Base-by-base conservation (phyloP, 345 rosid species). In the Carallia brachiata region DNA sequence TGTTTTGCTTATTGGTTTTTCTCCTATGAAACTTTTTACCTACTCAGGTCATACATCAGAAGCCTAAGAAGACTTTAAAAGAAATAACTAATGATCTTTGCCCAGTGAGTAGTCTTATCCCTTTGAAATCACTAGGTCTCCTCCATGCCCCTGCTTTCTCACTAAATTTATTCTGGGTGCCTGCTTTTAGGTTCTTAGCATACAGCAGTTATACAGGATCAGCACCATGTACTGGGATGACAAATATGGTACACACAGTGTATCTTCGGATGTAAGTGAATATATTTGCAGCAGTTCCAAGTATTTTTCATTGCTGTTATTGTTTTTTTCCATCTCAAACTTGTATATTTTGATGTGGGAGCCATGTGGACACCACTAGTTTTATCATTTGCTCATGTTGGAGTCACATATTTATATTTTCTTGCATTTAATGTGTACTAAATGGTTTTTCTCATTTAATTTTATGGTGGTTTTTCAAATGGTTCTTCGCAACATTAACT, bases 181-280 rank as follows among this genome's bases (percentile, higher is more conserved):
- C 53, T 78, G 59, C 56, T 70, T 74, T 53, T 89, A 93, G 98
- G 91, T 85, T 6, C 90, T 93, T 73, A 93, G 97, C 81, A 83
- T 93, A 78, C 98, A 93, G n/a, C 98, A 93, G 79, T 73, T 93
- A 74, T 93, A 93, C 82, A 78, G 98, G 81, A 89, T 93, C 70
- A 89, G 96, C 76, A 93, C 98, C 6, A 93, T 93, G 97, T 93
- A 93, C 77, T 93, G 97, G 97, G 98, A 93, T 77, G 98, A 90
- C 81, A 93, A 93, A 71, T 90, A 90, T 56, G 98, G 97, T 66
- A 90, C 97, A 0, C 98, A 89, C 63, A 93, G 88, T 15, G 98
- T 90, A 48, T 93, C 97, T 58, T 86, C 97, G 27, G 97, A 93
- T 54, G 98, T 90, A 81, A 84, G 93, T 71, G 18, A 6, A 31